Base-by-base conservation (phyloP, 1,284 basidiomycete species). In the Microstroma glucosiphilum region DNA sequence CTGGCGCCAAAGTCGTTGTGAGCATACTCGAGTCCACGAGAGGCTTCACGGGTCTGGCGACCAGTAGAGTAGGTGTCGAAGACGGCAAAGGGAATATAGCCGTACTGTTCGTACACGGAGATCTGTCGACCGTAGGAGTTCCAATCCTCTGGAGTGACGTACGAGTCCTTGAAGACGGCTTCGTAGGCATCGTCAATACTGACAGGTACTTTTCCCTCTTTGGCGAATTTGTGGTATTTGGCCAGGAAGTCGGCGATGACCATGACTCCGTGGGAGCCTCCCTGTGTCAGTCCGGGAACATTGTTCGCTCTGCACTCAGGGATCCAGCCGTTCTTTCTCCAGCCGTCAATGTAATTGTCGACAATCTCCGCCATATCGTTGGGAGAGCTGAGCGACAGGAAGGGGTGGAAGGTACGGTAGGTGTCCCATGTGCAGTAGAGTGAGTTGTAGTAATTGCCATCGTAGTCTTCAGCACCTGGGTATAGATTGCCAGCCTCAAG, bases 1-100 rank as follows among this genome's bases (percentile, higher is more conserved):
- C 69, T 65, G 11, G 71, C 68, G 2, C 67, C 69, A 49, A 88
- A 88, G 70, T 88, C 79, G 58, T 79, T 78, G 64, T 75, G 79
- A 0, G 75, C 66, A 43, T 81, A 81, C 67, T 80, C 76, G 49
- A 79, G 61, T 40, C 69, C 71, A 6, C 76, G 62, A 30, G 68
- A 70, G 7, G 64, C 64, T 57, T 72, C 70, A n/a, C 72, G 61
- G 25, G 70, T 74, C 62, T 69, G 67, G 41, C 69, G 63, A n/a
- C 72, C 72, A 6, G 70, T 70, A 13, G 68, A 69, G 13, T 53
- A 61, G 0, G 65, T 57, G 55, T 74, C 72, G 12, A 72, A 63
- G 53, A 71, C 67, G 21, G 42, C 71, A 49, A 72, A 74, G 21
- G 72, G 70, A 15, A 74, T 49, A 55, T 69, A 74, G 19, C 71